A percentile compares a stretch with the other conserved stretches of the same genome.
phyloP scores from a whole-genome alignment of 2,329 filamentous ascomycete genomes.

The Trichoderma sp. region DNA sequence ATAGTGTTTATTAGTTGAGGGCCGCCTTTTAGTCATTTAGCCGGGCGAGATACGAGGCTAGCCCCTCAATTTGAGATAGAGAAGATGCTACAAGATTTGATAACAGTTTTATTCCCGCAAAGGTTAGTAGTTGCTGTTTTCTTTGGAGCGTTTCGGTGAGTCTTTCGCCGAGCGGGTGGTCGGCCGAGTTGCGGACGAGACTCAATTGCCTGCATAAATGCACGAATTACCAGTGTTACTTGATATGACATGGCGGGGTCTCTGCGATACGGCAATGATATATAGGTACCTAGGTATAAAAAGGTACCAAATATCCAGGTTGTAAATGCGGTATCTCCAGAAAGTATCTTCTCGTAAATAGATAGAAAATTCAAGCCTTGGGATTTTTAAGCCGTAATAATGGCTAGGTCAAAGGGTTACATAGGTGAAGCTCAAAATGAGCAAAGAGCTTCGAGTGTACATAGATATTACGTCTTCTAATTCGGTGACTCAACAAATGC shows the following conservation, averaged over 20 bases:
- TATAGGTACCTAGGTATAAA: background rate
- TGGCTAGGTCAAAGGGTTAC: too few species aligned
- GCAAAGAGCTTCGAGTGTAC: too few species aligned
- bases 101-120: background rate
- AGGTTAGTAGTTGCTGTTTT: background rate
- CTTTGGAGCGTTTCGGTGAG: background rate
- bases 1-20: background rate
- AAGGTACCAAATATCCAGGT: background rate
- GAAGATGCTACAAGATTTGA: background rate
- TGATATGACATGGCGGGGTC: background rate
- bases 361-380: too few species aligned
- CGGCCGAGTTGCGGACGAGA: conserved; percentile 2
- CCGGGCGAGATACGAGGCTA: background rate
- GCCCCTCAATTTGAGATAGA: background rate
- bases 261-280: background rate
- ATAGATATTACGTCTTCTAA: background rate
- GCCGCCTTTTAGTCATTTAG: background rate
- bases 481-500: background rate
- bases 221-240: background rate
- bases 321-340: background rate
- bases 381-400: too few species aligned
- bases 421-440: too few species aligned
- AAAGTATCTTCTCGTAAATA: too few species aligned
- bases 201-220: background rate
- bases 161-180: background rate